phyloP scores from a whole-genome alignment of 306 rosid genomes.

The Vachellia collinsii region DNA sequence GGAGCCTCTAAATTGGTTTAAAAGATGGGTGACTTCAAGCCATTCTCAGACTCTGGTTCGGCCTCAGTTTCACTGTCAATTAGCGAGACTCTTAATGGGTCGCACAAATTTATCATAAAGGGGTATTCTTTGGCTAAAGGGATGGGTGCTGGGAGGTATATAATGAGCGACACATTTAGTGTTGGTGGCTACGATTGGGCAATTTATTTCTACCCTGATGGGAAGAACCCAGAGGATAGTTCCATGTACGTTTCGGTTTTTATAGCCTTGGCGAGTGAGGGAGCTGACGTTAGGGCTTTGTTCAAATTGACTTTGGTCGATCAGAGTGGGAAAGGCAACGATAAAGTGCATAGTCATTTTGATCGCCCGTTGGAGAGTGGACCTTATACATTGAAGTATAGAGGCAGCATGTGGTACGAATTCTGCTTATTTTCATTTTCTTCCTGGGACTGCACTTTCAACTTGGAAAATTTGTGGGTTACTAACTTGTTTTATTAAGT shows the following conservation, averaged over 20 bases:
- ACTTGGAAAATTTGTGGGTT: conserved; percentile 7
- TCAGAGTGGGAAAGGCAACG: conserved; percentile 72
- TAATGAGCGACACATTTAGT: conserved; percentile 73
- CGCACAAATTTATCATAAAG: conserved; percentile 76
- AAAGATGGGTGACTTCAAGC: conserved; percentile 48
- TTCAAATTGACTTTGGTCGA: conserved; percentile 79
- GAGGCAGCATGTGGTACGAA: conserved; percentile 93
- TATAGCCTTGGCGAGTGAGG: conserved; percentile 88
- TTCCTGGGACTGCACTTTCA: conserved; percentile 19
- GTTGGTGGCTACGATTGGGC: conserved; percentile 98
- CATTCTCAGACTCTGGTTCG: conserved; percentile 42
- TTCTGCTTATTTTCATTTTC: not conserved
- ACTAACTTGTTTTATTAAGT: not conserved
- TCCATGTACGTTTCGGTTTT: conserved; percentile 80
- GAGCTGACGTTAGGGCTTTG: conserved; percentile 83
- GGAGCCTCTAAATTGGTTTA: conserved; percentile 39
- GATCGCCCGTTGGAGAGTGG: conserved; percentile 94
- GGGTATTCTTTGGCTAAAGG: conserved; percentile 92
- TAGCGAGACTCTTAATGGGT: conserved; percentile 80
- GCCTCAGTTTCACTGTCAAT: conserved; percentile 70
- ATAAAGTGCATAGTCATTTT: conserved; percentile 89
- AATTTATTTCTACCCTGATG: conserved; percentile 88
- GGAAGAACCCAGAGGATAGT: conserved; percentile 86
- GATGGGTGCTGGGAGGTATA: conserved; percentile 85
- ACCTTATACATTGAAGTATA: conserved; percentile 83